Evolutionary conservation across 495 filamentous ascomycete genomes (phyloP).

Genomic region (Xylaria nigripes): DNA sequence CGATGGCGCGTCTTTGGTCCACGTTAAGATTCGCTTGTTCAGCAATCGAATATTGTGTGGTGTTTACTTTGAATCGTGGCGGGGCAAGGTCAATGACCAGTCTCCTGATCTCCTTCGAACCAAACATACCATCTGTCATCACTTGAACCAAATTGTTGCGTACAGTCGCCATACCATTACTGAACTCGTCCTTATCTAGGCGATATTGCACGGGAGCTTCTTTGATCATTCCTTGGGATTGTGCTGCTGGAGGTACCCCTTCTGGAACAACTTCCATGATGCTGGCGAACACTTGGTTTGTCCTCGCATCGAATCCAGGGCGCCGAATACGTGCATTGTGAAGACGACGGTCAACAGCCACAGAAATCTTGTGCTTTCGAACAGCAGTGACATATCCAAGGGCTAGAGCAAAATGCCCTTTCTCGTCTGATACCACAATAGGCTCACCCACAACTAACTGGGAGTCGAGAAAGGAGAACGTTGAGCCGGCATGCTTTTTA

Average conservation of each 20-base stretch:
- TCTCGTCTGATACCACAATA: conserved; percentile 91
- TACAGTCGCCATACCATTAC: conserved; percentile 90
- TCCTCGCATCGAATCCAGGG: conserved; percentile 61
- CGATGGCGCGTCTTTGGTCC: conserved; percentile 76
- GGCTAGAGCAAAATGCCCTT: conserved; percentile 87
- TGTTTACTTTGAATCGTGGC: conserved; percentile 61
- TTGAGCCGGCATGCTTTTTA: conserved; percentile 49
- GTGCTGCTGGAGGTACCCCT: conserved; percentile 32
- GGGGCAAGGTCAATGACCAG: conserved; percentile 66
- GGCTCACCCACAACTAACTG: conserved; percentile 86
- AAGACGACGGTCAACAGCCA: conserved; percentile 79
- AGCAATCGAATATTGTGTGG: conserved; percentile 50
- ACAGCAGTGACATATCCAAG: conserved; percentile 81
- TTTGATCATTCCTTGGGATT: conserved; percentile 40
- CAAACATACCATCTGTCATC: conserved; percentile 70
- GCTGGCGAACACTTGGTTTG: conserved; percentile 78
- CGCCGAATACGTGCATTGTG: conserved; percentile 74
- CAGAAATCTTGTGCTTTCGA: conserved; percentile 62
- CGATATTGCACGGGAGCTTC: conserved; percentile 63
- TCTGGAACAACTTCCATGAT: conserved; percentile 79
- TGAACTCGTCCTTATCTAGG: conserved; percentile 95
- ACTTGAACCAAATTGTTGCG: conserved; percentile 87
- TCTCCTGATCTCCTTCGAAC: conserved; percentile 63
- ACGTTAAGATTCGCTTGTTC: conserved; percentile 62
- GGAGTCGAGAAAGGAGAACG: conserved; percentile 81